phyloP scores from a whole-genome alignment of 495 filamentous ascomycete species.

The Lineolata rhizophorae region DNA sequence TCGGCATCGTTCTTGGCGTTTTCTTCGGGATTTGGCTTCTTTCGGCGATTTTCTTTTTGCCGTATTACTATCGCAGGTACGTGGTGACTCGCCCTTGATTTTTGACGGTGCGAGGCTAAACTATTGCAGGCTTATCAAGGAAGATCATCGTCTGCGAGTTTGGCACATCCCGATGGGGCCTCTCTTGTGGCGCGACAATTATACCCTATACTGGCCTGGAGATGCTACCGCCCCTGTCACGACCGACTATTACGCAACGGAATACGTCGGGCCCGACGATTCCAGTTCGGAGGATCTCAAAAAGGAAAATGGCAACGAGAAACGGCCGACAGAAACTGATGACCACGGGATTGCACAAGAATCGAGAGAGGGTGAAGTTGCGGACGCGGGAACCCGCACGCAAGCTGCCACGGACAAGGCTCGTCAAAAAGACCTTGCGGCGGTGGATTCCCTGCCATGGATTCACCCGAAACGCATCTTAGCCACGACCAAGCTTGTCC shows the following conservation, averaged over 20 bases:
- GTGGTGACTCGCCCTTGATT: no score
- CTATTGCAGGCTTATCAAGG: slow-evolving; percentile 28
- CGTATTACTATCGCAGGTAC: slow-evolving; percentile 40
- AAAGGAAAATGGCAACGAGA: not conserved
- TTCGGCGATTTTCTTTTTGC: slow-evolving; percentile 34
- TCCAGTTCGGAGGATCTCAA: not conserved
- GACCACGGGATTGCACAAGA: no score
- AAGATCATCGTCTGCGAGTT: slow-evolving; percentile 33
- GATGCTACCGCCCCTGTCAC: slow-evolving; percentile 18
- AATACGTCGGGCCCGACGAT: not conserved
- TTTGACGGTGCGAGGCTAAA: no score
- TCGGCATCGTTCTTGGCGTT: slow-evolving; percentile 34
- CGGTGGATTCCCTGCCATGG: no score
- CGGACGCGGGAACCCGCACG: not conserved
- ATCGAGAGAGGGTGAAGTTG: no score
- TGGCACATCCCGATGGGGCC: slow-evolving; percentile 36
- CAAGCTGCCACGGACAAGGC: no score
- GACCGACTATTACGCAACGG: slow-evolving; percentile 27
- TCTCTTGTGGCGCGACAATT: slow-evolving; percentile 20
- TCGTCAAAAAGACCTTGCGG: no score
- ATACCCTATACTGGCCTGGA: slow-evolving; percentile 8
- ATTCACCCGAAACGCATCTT: slow-evolving; percentile 1
- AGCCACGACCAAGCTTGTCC: not conserved
- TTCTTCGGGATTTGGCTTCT: slow-evolving; percentile 31
- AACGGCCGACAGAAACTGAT: no score